Conservation (phyloP, 345 rosid species). For the Sonneratia alba region DNA sequence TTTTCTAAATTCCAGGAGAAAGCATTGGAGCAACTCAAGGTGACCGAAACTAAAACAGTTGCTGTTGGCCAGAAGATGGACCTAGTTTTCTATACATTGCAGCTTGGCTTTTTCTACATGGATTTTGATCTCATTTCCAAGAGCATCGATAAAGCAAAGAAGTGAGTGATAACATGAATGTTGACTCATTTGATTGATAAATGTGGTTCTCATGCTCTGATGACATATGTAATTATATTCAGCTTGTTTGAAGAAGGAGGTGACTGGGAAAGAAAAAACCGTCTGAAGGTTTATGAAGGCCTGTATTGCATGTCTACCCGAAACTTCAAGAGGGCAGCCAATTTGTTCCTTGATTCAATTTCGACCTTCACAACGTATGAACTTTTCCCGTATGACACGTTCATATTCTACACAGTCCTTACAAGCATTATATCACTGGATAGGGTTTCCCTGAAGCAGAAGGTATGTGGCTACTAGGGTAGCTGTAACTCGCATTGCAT, state of each 20-base stretch:
- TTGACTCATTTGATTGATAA: not conserved
- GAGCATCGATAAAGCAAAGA: slow-evolving; percentile 97
- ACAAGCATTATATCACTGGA: slow-evolving; percentile 91
- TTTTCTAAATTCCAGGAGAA: slow-evolving; percentile 46
- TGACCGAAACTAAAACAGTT: slow-evolving; percentile 94
- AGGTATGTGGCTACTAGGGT: slow-evolving; percentile 37
- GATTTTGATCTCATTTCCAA: slow-evolving; percentile 89
- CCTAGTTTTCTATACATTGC: slow-evolving; percentile 79
- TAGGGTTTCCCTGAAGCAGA: slow-evolving; percentile 93
- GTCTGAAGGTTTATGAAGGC: slow-evolving; percentile 96
- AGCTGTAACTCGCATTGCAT: not conserved
- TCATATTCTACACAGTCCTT: slow-evolving; percentile 91
- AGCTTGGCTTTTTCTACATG: slow-evolving; percentile 85
- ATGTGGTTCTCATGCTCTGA: slow-evolving; percentile 1
- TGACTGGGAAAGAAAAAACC: slow-evolving; percentile 99
- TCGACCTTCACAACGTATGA: slow-evolving; percentile 98
- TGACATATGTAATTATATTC: slow-evolving; percentile 8
- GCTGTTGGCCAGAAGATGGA: slow-evolving; percentile 99
- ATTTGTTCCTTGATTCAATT: slow-evolving; percentile 85
- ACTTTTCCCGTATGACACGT: slow-evolving; percentile 87
- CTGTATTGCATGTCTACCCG: slow-evolving; percentile 83
- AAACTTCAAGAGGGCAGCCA: slow-evolving; percentile 83
- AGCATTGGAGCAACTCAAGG: slow-evolving; percentile 87
- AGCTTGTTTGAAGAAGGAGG: slow-evolving; percentile 99
- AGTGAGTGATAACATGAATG: slow-evolving; percentile 30